A percentile compares a stretch with the other conserved stretches of the same genome.
phyloP scores from a whole-genome alignment of 345 rosid genomes.

The Zanthoxylum bungeanum region DNA sequence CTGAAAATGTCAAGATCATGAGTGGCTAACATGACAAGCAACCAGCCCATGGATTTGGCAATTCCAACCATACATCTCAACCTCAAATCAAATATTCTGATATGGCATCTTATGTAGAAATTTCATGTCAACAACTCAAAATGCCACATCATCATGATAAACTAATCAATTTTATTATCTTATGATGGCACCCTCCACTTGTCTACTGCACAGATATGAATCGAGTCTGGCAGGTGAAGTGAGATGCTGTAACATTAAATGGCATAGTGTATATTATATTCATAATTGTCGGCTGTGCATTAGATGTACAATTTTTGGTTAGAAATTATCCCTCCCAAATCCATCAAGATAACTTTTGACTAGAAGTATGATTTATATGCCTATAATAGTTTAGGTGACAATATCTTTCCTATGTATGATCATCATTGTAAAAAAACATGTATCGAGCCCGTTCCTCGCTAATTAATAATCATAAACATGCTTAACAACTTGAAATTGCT shows the following conservation, averaged over 20 bases:
- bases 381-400: neutral
- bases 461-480: neutral
- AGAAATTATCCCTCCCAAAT: neutral
- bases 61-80: neutral
- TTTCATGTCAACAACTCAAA: neutral
- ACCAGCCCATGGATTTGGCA: neutral
- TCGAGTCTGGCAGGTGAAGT: neutral
- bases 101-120: neutral
- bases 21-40: neutral
- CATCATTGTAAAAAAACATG: neutral
- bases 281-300: neutral
- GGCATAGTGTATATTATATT: neutral
- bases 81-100: neutral
- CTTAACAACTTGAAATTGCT: neutral
- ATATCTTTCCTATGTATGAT: neutral
- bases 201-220: neutral
- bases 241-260: neutral
- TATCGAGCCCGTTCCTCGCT: neutral
- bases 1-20: neutral
- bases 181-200: neutral
- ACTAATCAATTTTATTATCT: neutral
- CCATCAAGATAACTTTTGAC: neutral
- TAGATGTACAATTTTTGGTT: neutral
- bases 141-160: neutral
- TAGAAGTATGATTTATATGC: neutral